A percentile compares a stretch with the other conserved stretches of the same genome.
Evolutionary conservation across 2,329 filamentous ascomycete species (phyloP).

Genomic region (Aspergillus unguis): DNA sequence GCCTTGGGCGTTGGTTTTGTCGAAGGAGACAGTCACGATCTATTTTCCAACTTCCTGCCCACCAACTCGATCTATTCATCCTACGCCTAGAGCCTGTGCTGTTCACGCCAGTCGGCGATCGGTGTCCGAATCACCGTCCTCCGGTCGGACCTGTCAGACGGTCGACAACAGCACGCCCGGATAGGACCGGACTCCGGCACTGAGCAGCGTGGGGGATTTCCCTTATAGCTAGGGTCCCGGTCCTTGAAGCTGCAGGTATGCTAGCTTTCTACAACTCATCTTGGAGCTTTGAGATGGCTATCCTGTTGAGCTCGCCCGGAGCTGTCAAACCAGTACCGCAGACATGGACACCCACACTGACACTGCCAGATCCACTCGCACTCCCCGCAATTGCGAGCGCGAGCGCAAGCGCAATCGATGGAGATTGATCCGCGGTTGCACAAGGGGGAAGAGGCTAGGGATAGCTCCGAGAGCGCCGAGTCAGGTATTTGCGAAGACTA

Average conservation of each 20-base stretch:
- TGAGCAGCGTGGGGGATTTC: too few species aligned
- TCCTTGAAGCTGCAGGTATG: not conserved
- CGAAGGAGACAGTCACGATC: too few species aligned
- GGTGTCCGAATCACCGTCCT: constrained; percentile 6
- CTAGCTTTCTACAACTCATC: too few species aligned
- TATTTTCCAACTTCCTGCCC: not conserved
- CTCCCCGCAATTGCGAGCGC: constrained; percentile 10
- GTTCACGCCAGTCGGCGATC: constrained; percentile 5
- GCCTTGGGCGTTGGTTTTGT: not conserved
- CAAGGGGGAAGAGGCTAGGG: constrained; percentile 11
- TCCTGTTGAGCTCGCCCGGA: too few species aligned
- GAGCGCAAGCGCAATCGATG: constrained; percentile 18
- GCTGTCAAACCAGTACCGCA: not conserved
- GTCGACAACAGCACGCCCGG: not conserved
- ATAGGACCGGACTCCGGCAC: too few species aligned
- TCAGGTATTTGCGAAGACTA: not conserved
- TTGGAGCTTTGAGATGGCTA: too few species aligned
- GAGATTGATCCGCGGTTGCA: constrained; percentile 36
- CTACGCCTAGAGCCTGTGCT: not conserved
- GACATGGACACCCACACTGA: not conserved
- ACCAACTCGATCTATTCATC: not conserved
- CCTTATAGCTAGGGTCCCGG: too few species aligned
- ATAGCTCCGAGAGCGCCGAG: constrained; percentile 13
- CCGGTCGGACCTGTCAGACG: not conserved
- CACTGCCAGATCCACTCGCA: too few species aligned